phyloP scores from a whole-genome alignment of 148 eudicot species.

The Amaranthus cruentus region DNA sequence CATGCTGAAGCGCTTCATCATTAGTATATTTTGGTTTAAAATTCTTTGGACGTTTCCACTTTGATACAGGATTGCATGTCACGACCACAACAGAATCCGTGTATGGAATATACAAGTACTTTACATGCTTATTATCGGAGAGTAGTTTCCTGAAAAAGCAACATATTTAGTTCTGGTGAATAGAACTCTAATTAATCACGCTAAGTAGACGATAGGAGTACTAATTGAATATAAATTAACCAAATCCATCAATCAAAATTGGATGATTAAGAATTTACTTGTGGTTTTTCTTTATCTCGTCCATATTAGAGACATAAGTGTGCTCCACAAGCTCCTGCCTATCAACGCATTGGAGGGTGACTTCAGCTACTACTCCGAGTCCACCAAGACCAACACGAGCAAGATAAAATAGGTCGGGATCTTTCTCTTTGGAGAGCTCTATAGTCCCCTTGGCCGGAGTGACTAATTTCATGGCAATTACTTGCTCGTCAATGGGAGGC shows the following conservation, averaged over 20 bases:
- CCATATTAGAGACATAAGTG: slow-evolving; percentile 69
- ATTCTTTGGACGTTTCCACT: slow-evolving; percentile 68
- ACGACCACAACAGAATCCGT: slow-evolving; percentile 92
- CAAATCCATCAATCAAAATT: slow-evolving; percentile 1
- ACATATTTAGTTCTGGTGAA: neutral
- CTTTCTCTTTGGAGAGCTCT: slow-evolving; percentile 82
- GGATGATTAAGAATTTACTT: slow-evolving; percentile 47
- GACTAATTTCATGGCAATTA: slow-evolving; percentile 85
- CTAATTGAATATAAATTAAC: too few species aligned
- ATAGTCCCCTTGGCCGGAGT: slow-evolving; percentile 93
- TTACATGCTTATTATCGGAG: slow-evolving; percentile 89
- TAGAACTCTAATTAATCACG: neutral
- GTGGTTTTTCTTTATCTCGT: slow-evolving; percentile 92
- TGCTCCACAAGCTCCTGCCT: slow-evolving; percentile 97
- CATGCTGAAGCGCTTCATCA: slow-evolving; percentile 82
- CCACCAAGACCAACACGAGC: slow-evolving; percentile 99
- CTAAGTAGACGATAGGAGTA: too few species aligned
- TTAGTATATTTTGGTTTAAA: slow-evolving; percentile 69
- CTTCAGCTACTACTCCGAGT: slow-evolving; percentile 92
- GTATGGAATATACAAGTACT: slow-evolving; percentile 86
- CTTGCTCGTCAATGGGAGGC: slow-evolving; percentile 98
- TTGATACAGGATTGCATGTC: slow-evolving; percentile 85
- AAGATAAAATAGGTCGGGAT: slow-evolving; percentile 89
- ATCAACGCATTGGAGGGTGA: slow-evolving; percentile 96
- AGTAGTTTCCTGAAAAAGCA: slow-evolving; percentile 62